Evolutionary conservation across 2,329 filamentous ascomycete genomes (phyloP).

Genomic region (Fusarium mundagurra): DNA sequence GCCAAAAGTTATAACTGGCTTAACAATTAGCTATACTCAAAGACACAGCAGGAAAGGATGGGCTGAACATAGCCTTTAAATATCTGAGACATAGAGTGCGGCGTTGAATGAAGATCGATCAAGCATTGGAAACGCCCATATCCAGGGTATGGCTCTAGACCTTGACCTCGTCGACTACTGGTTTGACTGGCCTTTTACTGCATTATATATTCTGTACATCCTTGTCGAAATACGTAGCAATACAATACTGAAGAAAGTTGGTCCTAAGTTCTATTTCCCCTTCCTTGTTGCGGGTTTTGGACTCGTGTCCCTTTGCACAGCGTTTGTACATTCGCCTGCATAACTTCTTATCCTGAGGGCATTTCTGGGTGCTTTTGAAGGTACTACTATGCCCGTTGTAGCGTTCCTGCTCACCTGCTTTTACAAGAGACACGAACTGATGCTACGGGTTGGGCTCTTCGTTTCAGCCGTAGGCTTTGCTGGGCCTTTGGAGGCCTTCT

Average conservation of each 20-base stretch:
- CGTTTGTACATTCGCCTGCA: slow-evolving; percentile 58
- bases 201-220: slow-evolving; percentile 67
- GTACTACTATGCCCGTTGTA: slow-evolving; percentile 69
- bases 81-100: no score
- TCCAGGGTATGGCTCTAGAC: slow-evolving; percentile 57
- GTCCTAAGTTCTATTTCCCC: slow-evolving; percentile 77
- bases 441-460: not conserved
- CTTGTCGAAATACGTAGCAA: slow-evolving; percentile 73
- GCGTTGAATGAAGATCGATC: slow-evolving; percentile 7
- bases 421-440: slow-evolving; percentile 56
- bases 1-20: no score
- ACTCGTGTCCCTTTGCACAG: slow-evolving; percentile 60
- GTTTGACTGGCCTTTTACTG: slow-evolving; percentile 59
- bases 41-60: no score
- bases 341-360: slow-evolving; percentile 62
- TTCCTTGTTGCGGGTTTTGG: slow-evolving; percentile 75
- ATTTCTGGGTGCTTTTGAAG: slow-evolving; percentile 70
- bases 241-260: slow-evolving; percentile 75
- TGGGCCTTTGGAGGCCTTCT: not conserved
- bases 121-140: slow-evolving; percentile 40
- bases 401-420: slow-evolving; percentile 62
- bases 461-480: not conserved
- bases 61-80: no score
- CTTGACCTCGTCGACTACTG: slow-evolving; percentile 60
- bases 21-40: no score